Evolutionary conservation across 164 flowering plant species (phyloP), one percentile per base, ranked within the genome.

Genomic region (Macadamia integrifolia): DNA sequence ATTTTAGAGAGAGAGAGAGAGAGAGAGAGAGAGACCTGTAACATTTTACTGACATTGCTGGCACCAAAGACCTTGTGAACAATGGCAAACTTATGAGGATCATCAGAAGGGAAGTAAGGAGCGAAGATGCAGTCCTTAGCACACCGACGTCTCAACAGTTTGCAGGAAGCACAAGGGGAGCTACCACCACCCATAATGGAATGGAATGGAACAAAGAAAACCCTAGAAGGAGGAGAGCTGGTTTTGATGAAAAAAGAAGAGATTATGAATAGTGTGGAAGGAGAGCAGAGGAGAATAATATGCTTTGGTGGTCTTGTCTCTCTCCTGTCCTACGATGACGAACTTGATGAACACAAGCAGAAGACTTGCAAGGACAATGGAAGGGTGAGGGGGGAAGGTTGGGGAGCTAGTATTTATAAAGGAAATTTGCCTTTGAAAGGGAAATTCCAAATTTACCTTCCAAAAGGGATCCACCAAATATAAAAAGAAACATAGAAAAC

Each of bases 91-190:
- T 88, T 89, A 18, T 81, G 91, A 28, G 92, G 93, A 49, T 89
- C 93, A 55, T 88, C 87, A 2, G 97, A 81, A 68, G 93, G 90
- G 82, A 91, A 91, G 72, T 86, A 88, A 46, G 97, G 97, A 6
- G 97, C 91, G 62, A 91, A 91, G 61, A 90, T 78, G 78, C 98
- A 92, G 79, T 88, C 96, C 75, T 86, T 86, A 55, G 94, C 85
- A 62, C 98, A 92, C 48, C 96, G 91, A 14, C 98, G 86, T 40
- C 98, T 72, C 65, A 92, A 68, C 69, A 92, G 62, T 67, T 92
- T 92, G 92, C 98, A 92, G 43, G 98, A 90, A 59, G 96, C 98
- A 44, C 98, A 92, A 1, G 98, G 98, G 10, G 94, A 86, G 64
- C 74, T 81, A 50, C 91, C 93, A 0, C 84, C 91, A 0, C 84